phyloP scores from a whole-genome alignment of 768 basidiomycete genomes.

The Termitomyces sp. region DNA sequence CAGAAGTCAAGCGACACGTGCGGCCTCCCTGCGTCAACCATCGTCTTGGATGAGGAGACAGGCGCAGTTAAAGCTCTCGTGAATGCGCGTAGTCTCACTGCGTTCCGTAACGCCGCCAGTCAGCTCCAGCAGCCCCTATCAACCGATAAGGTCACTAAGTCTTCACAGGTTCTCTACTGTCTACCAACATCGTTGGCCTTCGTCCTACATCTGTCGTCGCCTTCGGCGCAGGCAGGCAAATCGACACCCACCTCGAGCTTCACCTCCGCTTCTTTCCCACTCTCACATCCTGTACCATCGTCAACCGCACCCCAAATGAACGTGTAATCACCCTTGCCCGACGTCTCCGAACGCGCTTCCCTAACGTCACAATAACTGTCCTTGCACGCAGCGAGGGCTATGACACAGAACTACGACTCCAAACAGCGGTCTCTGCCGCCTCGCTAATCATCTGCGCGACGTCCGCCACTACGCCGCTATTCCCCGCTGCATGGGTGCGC shows the following conservation, averaged over 20 bases:
- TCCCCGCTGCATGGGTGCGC: constrained; percentile 61
- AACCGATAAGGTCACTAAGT: neutral
- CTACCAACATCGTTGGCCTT: constrained; percentile 50
- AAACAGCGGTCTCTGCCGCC: constrained; percentile 32
- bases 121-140: neutral
- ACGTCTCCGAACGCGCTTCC: constrained; percentile 20
- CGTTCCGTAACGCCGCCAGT: constrained; percentile 82
- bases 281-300: constrained; percentile 49
- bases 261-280: constrained; percentile 55
- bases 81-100: constrained; percentile 76
- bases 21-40: constrained; percentile 60
- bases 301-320: constrained; percentile 55
- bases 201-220: constrained; percentile 46
- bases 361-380: constrained; percentile 19
- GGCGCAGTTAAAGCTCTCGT: constrained; percentile 73
- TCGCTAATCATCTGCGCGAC: constrained; percentile 77
- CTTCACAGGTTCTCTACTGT: constrained; percentile 60
- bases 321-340: constrained; percentile 39
- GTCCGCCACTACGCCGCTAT: constrained; percentile 64
- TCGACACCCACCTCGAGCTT: constrained; percentile 59
- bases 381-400: constrained; percentile 9
- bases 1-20: constrained; percentile 30
- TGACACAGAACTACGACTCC: constrained; percentile 12
- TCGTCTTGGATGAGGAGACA: constrained; percentile 68
- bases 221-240: constrained; percentile 75